phyloP scores from a whole-genome alignment of 805 yeast genomes.

The Teunomyces aglyptinius region DNA sequence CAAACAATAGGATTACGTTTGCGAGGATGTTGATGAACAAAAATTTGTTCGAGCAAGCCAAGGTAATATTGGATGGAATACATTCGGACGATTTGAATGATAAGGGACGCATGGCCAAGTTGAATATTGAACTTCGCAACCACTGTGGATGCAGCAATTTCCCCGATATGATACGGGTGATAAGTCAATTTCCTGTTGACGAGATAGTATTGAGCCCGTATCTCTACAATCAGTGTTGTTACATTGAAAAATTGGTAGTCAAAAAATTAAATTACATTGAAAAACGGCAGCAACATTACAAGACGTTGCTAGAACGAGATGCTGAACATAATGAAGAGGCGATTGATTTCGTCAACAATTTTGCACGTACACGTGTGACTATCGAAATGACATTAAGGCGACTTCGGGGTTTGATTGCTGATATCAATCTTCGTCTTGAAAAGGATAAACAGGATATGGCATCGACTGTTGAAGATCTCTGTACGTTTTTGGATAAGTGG shows the following conservation, averaged over 20 bases:
- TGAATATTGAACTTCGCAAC: constrained; percentile 26
- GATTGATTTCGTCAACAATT: constrained; percentile 6
- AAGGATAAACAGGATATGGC: constrained; percentile 30
- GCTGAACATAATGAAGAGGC: constrained; percentile 4
- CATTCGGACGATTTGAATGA: constrained; percentile 23
- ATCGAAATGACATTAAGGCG: constrained; percentile 6
- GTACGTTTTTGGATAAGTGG: constrained; percentile 29
- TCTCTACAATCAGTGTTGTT: constrained; percentile 30
- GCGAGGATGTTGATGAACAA: constrained; percentile 31
- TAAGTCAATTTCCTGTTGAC: constrained; percentile 33
- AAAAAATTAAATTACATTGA: constrained; percentile 13
- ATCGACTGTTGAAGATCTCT: constrained; percentile 17
- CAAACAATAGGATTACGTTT: constrained; percentile 27
- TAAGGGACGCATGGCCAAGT: constrained; percentile 22
- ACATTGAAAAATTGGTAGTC: constrained; percentile 25
- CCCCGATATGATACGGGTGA: constrained; percentile 13
- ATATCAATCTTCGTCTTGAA: constrained; percentile 29
- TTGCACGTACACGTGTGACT: background rate
- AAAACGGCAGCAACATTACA: constrained; percentile 2
- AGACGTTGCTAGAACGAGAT: background rate
- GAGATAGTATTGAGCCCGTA: constrained; percentile 32
- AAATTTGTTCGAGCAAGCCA: constrained; percentile 22
- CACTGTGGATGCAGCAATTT: constrained; percentile 18
- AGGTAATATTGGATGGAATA: constrained; percentile 21
- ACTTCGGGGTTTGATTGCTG: constrained; percentile 35